Percentiles rank a stretch among this genome's conserved stretches.
Conservation (phyloP, 257 asterid species). For the Mitragyna speciosa region DNA sequence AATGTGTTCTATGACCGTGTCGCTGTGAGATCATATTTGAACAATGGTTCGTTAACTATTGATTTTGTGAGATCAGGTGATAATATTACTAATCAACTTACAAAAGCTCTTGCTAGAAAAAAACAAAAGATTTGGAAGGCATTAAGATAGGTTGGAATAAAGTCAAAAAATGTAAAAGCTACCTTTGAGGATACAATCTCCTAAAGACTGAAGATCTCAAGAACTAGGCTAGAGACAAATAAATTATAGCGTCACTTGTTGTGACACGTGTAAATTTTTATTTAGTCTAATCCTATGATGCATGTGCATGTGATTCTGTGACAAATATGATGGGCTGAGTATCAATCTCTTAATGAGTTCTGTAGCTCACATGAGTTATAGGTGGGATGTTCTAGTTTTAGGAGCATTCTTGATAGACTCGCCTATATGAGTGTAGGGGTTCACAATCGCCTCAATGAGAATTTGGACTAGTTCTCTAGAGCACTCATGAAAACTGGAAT, state of each 20-base stretch:
- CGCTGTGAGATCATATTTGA: neutral
- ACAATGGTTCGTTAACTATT: too few species aligned
- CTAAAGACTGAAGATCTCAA: neutral
- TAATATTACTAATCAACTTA: neutral
- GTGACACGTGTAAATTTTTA: neutral
- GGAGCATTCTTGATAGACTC: neutral
- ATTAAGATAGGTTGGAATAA: neutral
- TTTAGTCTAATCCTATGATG: neutral
- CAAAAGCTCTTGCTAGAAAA: too few species aligned
- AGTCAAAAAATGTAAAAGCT: neutral
- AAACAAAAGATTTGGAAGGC: neutral
- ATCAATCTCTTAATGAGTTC: neutral
- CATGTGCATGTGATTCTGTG: neutral
- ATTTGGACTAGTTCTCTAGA: neutral
- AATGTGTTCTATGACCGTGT: too few species aligned
- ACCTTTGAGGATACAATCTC: neutral
- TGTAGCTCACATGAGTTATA: neutral
- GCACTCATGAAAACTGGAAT: too few species aligned
- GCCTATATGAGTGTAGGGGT: neutral
- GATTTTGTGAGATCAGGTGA: neutral
- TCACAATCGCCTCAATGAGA: neutral
- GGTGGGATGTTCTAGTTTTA: neutral
- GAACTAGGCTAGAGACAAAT: neutral
- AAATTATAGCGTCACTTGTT: neutral
- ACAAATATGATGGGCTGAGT: neutral